Evolutionary conservation across 2,329 filamentous ascomycete species (phyloP).

Genomic region (Colletotrichum somersetense): DNA sequence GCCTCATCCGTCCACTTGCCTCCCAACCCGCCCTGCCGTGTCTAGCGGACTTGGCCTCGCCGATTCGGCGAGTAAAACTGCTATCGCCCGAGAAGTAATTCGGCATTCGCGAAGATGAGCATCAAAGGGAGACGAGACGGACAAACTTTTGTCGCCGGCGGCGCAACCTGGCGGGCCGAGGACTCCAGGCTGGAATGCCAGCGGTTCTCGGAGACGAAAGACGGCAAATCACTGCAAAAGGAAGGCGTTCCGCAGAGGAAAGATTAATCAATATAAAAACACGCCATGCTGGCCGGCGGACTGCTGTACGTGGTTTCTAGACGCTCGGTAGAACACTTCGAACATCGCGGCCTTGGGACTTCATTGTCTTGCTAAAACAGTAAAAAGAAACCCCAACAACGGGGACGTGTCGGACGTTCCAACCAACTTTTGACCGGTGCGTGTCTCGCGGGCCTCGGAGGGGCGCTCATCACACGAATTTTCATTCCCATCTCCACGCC

Average conservation of each 20-base stretch:
- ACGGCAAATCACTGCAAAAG: neutral
- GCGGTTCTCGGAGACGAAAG: neutral
- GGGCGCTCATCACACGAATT: neutral
- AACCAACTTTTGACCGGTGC: neutral
- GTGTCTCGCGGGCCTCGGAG: neutral
- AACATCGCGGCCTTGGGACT: neutral
- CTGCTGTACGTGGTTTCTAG: too few relatives aligned
- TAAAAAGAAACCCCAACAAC: neutral
- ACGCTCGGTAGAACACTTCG: neutral
- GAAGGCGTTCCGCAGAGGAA: too few relatives aligned
- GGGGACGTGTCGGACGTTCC: neutral
- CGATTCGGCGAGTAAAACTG: neutral
- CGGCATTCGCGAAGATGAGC: neutral
- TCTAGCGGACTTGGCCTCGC: neutral
- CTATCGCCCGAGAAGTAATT: fast-evolving
- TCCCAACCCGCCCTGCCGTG: too few relatives aligned
- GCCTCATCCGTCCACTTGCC: conserved; percentile 17
- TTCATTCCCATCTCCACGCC: too few relatives aligned
- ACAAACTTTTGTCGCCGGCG: neutral
- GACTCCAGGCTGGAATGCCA: too few relatives aligned
- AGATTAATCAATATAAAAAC: neutral
- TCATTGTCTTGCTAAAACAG: neutral
- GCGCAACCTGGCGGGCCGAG: neutral
- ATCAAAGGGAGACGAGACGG: neutral
- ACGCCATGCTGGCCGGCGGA: neutral